Percentiles rank a stretch among this genome's conserved stretches.
Conservation (phyloP, 805 yeast species). For the Lachancea quebecensis region DNA sequence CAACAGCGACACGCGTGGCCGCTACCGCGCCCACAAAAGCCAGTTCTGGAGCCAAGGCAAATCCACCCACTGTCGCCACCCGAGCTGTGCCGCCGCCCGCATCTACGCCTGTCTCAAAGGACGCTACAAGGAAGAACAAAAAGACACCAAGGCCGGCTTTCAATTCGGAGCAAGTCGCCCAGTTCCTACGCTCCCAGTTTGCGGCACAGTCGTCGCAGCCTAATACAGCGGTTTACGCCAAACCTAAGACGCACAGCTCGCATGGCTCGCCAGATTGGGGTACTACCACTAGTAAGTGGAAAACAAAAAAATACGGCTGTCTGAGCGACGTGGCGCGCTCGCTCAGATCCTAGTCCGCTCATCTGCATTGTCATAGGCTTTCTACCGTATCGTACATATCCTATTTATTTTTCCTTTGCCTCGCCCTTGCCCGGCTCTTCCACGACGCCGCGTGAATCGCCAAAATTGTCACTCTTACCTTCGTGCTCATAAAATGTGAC, state of each 20-base stretch:
- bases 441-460: no score
- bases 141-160: constrained; percentile 16
- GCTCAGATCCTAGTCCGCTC: constrained; percentile 12
- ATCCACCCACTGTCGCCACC: neutral
- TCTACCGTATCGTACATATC: no score
- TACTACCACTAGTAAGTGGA: constrained; percentile 21
- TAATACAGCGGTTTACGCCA: constrained; percentile 9
- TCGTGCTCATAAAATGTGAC: no score
- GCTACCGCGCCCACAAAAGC: neutral
- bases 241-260: neutral
- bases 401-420: no score
- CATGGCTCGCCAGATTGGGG: constrained; percentile 24
- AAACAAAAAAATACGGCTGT: constrained; percentile 26
- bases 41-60: neutral
- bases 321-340: constrained; percentile 24
- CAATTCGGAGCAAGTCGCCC: constrained; percentile 24
- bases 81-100: neutral
- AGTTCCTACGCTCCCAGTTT: constrained; percentile 13
- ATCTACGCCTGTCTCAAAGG: neutral
- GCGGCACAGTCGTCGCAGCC: constrained; percentile 9
- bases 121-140: constrained; percentile 5
- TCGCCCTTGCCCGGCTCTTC: no score
- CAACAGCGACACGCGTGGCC: no score
- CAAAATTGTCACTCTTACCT: no score
- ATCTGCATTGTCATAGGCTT: neutral